Evolutionary conservation across 2,329 filamentous ascomycete species (phyloP).

Genomic region (Aspergillus intermedius): DNA sequence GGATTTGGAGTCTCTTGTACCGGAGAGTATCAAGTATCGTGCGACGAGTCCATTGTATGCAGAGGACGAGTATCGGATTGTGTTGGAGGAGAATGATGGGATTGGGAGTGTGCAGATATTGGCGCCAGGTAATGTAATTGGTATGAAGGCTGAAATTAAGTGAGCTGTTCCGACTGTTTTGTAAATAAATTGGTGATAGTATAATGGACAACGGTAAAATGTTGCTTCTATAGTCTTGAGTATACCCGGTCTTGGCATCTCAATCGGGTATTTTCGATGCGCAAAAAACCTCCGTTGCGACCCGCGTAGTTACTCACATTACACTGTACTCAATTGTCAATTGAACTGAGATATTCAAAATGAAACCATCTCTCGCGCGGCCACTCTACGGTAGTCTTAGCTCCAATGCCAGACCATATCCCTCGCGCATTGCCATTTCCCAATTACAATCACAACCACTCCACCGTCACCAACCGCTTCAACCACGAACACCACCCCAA

Average conservation of each 20-base stretch:
- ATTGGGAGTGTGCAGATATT: constrained; percentile 30
- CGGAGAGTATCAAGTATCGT: constrained; percentile 41
- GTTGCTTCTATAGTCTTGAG: background rate
- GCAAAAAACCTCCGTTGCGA: no score
- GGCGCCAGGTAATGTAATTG: constrained; percentile 23
- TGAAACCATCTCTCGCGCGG: constrained; percentile 3
- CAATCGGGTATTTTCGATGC: no score
- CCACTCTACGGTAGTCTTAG: background rate
- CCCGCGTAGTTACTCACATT: no score
- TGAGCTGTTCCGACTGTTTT: background rate
- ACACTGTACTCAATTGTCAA: no score
- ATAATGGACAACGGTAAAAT: background rate
- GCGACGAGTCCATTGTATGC: constrained; percentile 47
- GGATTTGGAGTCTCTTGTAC: constrained; percentile 22
- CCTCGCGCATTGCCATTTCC: background rate
- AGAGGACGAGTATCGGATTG: constrained; percentile 41
- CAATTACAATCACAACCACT: background rate
- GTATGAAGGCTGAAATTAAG: constrained; percentile 35
- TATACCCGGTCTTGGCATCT: background rate
- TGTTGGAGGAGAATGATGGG: constrained; percentile 31
- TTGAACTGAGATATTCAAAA: background rate
- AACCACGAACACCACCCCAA: constrained; percentile 4
- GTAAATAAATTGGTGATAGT: background rate
- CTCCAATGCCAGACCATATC: background rate
- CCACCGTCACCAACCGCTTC: constrained; percentile 3